A percentile compares a stretch with the other conserved stretches of the same genome.
Evolutionary conservation across 176 grass and related monocot species (phyloP).

Genomic region (Oryza rufipogon): DNA sequence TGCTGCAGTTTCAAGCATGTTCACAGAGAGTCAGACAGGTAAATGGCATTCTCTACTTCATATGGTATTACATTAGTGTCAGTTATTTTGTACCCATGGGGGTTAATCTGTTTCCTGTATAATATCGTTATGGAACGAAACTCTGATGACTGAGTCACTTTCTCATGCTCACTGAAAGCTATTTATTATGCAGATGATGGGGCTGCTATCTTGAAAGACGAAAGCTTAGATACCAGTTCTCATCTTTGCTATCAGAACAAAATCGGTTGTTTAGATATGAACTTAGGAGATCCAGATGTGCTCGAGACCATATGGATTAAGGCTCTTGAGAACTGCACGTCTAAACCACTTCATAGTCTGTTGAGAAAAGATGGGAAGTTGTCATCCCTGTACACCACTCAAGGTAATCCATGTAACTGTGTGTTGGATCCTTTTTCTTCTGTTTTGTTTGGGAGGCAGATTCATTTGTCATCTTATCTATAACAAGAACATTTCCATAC

Average conservation of each 20-base stretch:
- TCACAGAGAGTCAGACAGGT: conserved; percentile 59
- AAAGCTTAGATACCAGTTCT: conserved; percentile 56
- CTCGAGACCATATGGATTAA: conserved; percentile 73
- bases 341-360: conserved; percentile 51
- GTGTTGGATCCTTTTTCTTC: conserved; percentile 8
- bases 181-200: conserved; percentile 61
- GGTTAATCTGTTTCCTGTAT: background rate
- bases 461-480: conserved; percentile 32
- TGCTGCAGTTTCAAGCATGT: conserved; percentile 56
- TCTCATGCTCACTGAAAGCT: conserved; percentile 31
- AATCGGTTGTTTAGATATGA: conserved; percentile 53
- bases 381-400: conserved; percentile 66
- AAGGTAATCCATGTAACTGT: conserved; percentile 63
- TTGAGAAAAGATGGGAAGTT: conserved; percentile 76
- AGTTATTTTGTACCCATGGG: background rate
- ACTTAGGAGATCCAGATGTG: conserved; percentile 76
- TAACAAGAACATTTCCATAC: background rate
- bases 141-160: background rate
- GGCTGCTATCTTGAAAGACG: conserved; percentile 51
- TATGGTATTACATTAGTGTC: background rate
- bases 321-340: conserved; percentile 76
- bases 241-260: conserved; percentile 57
- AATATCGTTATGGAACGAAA: conserved; percentile 8
- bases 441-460: conserved; percentile 25
- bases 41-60: background rate